A percentile compares a stretch with the other conserved stretches of the same genome.
These are phyloP conservation scores for Maudiozyma barnettii DNA, from an alignment of 805 yeast genomes.

Conservation along the genomic window DNA sequence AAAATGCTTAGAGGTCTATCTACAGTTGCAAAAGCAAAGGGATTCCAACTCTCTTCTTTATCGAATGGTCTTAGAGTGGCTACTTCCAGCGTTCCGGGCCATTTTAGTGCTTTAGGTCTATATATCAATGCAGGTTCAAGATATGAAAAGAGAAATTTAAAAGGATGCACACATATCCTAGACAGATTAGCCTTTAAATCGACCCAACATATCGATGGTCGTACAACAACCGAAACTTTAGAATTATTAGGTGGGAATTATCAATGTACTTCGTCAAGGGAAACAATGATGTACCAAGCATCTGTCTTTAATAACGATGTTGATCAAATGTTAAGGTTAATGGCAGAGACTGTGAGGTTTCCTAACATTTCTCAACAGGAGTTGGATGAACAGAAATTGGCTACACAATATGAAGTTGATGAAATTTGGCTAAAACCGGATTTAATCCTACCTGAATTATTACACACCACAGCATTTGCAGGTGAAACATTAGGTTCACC, in stretches of 20 bases:
- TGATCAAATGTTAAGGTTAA: conserved; percentile 63
- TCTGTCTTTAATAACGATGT: conserved; percentile 84
- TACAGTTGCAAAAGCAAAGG: conserved; percentile 4
- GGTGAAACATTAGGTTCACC: conserved; percentile 78
- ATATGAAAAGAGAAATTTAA: conserved; percentile 49
- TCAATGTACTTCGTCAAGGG: conserved; percentile 88
- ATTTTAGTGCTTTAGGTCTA: conserved; percentile 83
- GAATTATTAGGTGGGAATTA: conserved; percentile 87
- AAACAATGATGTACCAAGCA: conserved; percentile 87
- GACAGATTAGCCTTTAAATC: conserved; percentile 83
- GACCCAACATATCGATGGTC: conserved; percentile 47
- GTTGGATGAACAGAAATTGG: conserved; percentile 57
- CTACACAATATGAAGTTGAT: conserved; percentile 72
- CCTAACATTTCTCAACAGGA: conserved; percentile 67
- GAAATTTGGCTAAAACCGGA: conserved; percentile 83
- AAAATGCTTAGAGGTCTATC: not conserved
- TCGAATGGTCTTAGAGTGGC: conserved; percentile 75
- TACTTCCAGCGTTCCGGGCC: conserved; percentile 79
- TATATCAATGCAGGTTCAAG: conserved; percentile 89
- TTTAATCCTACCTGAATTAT: conserved; percentile 75
- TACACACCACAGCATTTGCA: conserved; percentile 73
- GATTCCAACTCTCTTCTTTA: conserved; percentile 35
- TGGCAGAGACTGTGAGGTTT: conserved; percentile 66
- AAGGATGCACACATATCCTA: conserved; percentile 74
- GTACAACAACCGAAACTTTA: conserved; percentile 63